phyloP scores from a whole-genome alignment of 2,329 filamentous ascomycete genomes.

The Eutypa lata region DNA sequence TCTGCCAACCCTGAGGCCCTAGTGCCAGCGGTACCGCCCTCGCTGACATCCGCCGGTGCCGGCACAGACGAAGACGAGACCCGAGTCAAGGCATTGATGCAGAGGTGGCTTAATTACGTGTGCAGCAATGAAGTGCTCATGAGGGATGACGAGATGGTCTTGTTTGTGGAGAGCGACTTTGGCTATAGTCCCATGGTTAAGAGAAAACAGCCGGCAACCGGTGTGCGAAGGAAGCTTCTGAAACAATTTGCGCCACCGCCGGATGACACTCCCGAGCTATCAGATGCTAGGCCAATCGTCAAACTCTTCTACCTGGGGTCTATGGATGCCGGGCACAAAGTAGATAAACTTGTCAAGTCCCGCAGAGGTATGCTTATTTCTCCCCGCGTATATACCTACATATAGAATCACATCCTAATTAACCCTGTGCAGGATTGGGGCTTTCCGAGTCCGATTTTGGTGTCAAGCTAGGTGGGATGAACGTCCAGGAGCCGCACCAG shows the following conservation, averaged over 20 bases:
- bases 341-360: slow-evolving; percentile 90
- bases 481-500: slow-evolving; percentile 84
- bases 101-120: slow-evolving; percentile 92
- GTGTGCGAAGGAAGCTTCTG: slow-evolving; percentile 88
- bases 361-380: slow-evolving; percentile 66
- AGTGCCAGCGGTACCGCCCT: slow-evolving; percentile 90
- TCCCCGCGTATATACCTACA: slow-evolving; percentile 20
- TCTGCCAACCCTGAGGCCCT: slow-evolving; percentile 96
- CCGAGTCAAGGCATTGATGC: slow-evolving; percentile 83
- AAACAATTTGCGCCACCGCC: slow-evolving; percentile 98
- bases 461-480: slow-evolving; percentile 81
- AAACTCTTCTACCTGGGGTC: slow-evolving; percentile 94
- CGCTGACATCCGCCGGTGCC: slow-evolving; percentile 89
- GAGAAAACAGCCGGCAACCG: slow-evolving; percentile 95
- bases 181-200: slow-evolving; percentile 94
- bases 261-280: slow-evolving; percentile 92
- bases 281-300: slow-evolving; percentile 83
- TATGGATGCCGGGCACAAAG: slow-evolving; percentile 96
- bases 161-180: slow-evolving; percentile 99
- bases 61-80: slow-evolving; percentile 94
- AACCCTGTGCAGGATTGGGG: slow-evolving; percentile 73
- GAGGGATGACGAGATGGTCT: slow-evolving; percentile 92
- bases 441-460: slow-evolving; percentile 92
- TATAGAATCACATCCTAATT: slow-evolving; percentile 18
- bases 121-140: slow-evolving; percentile 91